phyloP scores from a whole-genome alignment of 2,329 filamentous ascomycete genomes.

The Cadophora luteo-olivacea region DNA sequence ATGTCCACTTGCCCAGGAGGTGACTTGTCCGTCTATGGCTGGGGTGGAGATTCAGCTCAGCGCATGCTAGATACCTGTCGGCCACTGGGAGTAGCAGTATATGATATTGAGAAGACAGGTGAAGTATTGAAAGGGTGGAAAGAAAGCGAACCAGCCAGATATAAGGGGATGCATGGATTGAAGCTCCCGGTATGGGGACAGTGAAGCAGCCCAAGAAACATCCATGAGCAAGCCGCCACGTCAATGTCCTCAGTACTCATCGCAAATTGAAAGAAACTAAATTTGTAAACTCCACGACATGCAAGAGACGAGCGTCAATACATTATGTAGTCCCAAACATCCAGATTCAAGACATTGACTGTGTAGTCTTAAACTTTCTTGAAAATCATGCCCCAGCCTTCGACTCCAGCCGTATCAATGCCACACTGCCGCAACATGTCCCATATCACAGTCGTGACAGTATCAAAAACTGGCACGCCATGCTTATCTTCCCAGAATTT shows the following conservation, averaged over 20 bases:
- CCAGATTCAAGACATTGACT: background rate
- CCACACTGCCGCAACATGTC: slow-evolving; percentile 47
- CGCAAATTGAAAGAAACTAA: too few species aligned
- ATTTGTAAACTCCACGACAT: too few species aligned
- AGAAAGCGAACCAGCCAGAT: slow-evolving; percentile 63
- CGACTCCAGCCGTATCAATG: slow-evolving; percentile 42
- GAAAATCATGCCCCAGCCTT: slow-evolving; percentile 49
- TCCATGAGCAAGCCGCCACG: too few species aligned
- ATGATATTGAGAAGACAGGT: slow-evolving; percentile 60
- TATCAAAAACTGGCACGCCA: slow-evolving; percentile 49
- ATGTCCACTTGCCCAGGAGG: slow-evolving; percentile 78
- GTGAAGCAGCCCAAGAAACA: too few species aligned
- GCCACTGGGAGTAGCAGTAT: slow-evolving; percentile 78
- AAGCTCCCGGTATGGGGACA: slow-evolving; percentile 37
- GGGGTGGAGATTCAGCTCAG: slow-evolving; percentile 70
- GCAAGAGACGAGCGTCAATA: background rate
- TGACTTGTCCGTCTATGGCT: slow-evolving; percentile 83
- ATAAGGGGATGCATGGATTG: slow-evolving; percentile 72
- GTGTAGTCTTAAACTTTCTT: background rate
- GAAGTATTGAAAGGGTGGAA: slow-evolving; percentile 66
- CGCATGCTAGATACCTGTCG: slow-evolving; percentile 75
- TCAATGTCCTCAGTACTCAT: too few species aligned
- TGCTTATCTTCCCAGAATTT: slow-evolving; percentile 48
- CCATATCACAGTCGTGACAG: slow-evolving; percentile 51
- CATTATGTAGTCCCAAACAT: background rate